Conservation (phyloP, 176 grass and related monocot genomes). For the Cocos nucifera region DNA sequence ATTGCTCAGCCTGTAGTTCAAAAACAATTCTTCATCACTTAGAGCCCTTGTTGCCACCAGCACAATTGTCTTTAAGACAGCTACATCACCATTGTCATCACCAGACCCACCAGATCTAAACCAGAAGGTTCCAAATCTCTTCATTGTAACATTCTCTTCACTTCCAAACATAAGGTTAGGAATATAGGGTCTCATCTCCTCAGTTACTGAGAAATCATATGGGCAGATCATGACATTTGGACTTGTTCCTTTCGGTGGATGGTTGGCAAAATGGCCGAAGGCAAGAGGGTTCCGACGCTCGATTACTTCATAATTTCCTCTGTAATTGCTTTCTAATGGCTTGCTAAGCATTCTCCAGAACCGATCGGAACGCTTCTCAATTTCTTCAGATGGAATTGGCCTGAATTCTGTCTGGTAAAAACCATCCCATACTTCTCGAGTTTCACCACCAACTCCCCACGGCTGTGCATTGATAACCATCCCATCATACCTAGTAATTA, state of each 20-base stretch:
- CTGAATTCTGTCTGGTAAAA: slow-evolving; percentile 24
- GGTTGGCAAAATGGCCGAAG: slow-evolving; percentile 87
- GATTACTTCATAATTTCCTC: slow-evolving; percentile 49
- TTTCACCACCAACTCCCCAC: slow-evolving; percentile 55
- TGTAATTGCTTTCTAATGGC: slow-evolving; percentile 38
- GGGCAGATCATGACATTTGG: slow-evolving; percentile 93
- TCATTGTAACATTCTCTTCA: slow-evolving; percentile 50
- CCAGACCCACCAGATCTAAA: slow-evolving; percentile 54
- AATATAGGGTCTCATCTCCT: slow-evolving; percentile 76
- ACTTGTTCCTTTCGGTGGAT: slow-evolving; percentile 50
- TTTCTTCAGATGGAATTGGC: slow-evolving; percentile 21
- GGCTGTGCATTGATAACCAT: slow-evolving; percentile 82
- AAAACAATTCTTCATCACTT: slow-evolving; percentile 71
- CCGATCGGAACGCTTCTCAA: slow-evolving; percentile 41
- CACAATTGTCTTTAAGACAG: slow-evolving; percentile 49
- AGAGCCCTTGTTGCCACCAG: slow-evolving; percentile 72
- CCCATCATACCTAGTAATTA: slow-evolving; percentile 89
- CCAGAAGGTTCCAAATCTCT: slow-evolving; percentile 83
- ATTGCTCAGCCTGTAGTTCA: slow-evolving; percentile 85
- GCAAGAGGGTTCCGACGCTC: slow-evolving; percentile 83
- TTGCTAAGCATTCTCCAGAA: slow-evolving; percentile 74
- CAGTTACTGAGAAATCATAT: slow-evolving; percentile 71
- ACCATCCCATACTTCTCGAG: slow-evolving; percentile 74
- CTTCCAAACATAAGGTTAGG: slow-evolving; percentile 68
- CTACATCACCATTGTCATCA: slow-evolving; percentile 28